These are phyloP conservation scores for Neopestalotiopsis clavispora DNA, from an alignment of 2,329 filamentous ascomycete species.

Conservation along the genomic window DNA sequence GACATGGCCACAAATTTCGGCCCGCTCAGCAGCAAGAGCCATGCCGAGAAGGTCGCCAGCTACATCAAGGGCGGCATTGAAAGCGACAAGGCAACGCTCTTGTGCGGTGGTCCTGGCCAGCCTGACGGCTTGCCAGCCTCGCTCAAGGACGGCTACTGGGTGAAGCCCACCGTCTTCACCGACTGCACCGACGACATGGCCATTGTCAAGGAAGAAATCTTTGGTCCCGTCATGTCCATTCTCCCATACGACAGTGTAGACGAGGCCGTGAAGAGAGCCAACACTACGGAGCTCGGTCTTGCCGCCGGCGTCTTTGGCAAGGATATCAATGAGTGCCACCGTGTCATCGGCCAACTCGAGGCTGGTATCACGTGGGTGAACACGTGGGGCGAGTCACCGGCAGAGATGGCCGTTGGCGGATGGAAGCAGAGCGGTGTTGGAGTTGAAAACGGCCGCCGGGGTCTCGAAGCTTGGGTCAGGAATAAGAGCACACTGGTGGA, in stretches of 20 bases:
- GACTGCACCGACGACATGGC: slow-evolving; percentile 84
- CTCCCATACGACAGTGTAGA: slow-evolving; percentile 74
- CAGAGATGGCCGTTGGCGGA: slow-evolving; percentile 90
- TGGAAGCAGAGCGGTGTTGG: slow-evolving; percentile 92
- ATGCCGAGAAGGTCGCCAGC: slow-evolving; percentile 76
- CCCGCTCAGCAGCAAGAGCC: slow-evolving; percentile 75
- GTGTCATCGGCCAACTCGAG: slow-evolving; percentile 71
- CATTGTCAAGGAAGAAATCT: slow-evolving; percentile 83
- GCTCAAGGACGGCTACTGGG: slow-evolving; percentile 75
- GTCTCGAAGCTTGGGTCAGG: slow-evolving; percentile 80
- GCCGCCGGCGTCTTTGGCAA: slow-evolving; percentile 84
- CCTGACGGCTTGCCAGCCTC: slow-evolving; percentile 55
- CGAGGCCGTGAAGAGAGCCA: slow-evolving; percentile 74
- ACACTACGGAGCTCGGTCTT: slow-evolving; percentile 77
- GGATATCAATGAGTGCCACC: slow-evolving; percentile 75
- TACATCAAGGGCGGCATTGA: slow-evolving; percentile 80
- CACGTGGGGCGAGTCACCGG: slow-evolving; percentile 89
- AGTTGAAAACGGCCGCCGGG: slow-evolving; percentile 82
- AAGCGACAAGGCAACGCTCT: slow-evolving; percentile 72
- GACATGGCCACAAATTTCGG: slow-evolving; percentile 81
- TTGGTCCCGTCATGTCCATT: slow-evolving; percentile 85
- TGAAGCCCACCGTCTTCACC: slow-evolving; percentile 83
- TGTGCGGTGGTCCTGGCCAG: slow-evolving; percentile 72
- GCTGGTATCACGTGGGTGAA: slow-evolving; percentile 93
- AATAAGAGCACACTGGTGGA: slow-evolving; percentile 91